phyloP scores from a whole-genome alignment of 495 filamentous ascomycete genomes.

The Aspergillus olivimuriae region DNA sequence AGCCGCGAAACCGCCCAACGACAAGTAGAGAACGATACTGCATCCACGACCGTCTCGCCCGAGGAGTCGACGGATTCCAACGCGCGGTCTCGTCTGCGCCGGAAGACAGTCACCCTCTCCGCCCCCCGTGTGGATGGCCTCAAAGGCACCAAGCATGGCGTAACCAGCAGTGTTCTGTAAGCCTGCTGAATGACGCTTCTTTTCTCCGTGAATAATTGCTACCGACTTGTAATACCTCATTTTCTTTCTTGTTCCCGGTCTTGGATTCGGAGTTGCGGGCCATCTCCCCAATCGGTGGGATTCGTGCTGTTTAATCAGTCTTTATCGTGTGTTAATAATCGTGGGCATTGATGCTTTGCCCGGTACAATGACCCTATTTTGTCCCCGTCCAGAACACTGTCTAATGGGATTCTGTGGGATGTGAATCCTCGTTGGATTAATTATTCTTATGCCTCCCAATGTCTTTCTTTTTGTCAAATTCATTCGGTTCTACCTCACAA shows the following conservation, averaged over 20 bases:
- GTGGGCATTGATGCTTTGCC: slow-evolving; percentile 4
- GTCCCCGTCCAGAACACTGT: not conserved
- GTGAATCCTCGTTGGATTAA: too few relatives aligned
- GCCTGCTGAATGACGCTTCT: slow-evolving; percentile 5
- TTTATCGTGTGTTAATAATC: slow-evolving; percentile 17
- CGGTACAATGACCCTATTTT: slow-evolving; percentile 20
- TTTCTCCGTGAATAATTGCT: slow-evolving; percentile 4
- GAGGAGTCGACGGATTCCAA: slow-evolving; percentile 22
- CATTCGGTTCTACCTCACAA: too few relatives aligned
- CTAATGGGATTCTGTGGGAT: too few relatives aligned
- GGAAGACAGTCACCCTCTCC: slow-evolving; percentile 27
- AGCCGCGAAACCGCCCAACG: slow-evolving; percentile 36
- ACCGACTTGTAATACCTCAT: not conserved
- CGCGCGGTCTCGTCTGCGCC: slow-evolving; percentile 30
- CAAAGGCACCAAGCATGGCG: slow-evolving; percentile 34
- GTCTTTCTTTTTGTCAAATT: too few relatives aligned
- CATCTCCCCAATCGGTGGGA: slow-evolving; percentile 19
- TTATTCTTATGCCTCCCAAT: too few relatives aligned
- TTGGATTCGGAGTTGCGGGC: slow-evolving; percentile 29
- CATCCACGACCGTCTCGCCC: slow-evolving; percentile 20
- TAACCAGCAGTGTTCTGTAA: slow-evolving; percentile 38
- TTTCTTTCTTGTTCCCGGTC: not conserved
- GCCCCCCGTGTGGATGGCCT: slow-evolving; percentile 29
- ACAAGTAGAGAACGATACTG: slow-evolving; percentile 27
- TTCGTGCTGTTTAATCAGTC: slow-evolving; percentile 1